Base-by-base conservation (phyloP, 768 basidiomycete genomes). In the Leccinum boreale region DNA sequence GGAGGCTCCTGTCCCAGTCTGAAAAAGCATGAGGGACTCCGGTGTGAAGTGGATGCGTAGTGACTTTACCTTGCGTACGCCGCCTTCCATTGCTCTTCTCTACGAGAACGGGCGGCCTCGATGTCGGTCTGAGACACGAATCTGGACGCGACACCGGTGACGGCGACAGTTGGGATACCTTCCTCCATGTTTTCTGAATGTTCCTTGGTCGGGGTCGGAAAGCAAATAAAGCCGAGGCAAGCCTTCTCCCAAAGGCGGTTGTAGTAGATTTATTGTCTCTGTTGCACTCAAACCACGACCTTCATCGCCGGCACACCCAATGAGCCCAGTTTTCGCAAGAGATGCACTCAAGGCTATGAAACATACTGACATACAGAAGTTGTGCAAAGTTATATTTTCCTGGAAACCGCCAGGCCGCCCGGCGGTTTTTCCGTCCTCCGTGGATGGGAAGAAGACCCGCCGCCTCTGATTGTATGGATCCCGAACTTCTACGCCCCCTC, bases 81-180 rank as follows among this genome's bases (percentile, higher is more conserved):
- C 14, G 91, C 92, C 66, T 87, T 90, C 92, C 92, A 94, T 65
- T 92, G 89, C 65, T 90, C 90, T 6, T 94, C 92, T 60, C 85
- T 78, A 29, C 85, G 78, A 7, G 81, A 77, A 55, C 84, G 88
- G 36, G 89, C 89, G 21, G 79, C 75, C 39, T 93, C 92, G 47
- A 94, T 74, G 53, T 94, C 92, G 15, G 80, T 79, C 72, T 90
- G 85, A 45, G 91, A 85, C 61, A 94, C 83, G 73, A 94, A 94
- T 55, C 92, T 86, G 45, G 90, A 90, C 70, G 90, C 89, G 47
- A 93, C 91, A 36, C 80, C 80, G 65, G 84, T 84, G 9, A 84
- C 75, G 9, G 88, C 81, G 56, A 93, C 81, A 44, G 87, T 89
- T 42, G 91, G 90, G 26, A 92, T 81, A 26, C 77, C 73, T 64